Conservation (phyloP, 169 alveolate genomes). For the Plasmodium berghei region DNA sequence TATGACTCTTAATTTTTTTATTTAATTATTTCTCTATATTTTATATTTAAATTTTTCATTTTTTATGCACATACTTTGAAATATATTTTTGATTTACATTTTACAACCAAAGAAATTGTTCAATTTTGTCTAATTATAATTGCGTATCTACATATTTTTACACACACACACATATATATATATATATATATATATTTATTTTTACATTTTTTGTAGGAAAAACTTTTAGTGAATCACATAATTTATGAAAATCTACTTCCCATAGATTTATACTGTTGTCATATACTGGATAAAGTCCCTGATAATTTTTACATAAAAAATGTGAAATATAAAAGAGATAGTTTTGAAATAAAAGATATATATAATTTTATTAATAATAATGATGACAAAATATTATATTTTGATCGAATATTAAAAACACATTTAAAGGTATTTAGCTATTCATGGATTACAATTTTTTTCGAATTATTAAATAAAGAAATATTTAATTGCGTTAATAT, state of each 20-base stretch:
- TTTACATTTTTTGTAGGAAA: constrained; percentile 18
- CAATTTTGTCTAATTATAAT: neutral
- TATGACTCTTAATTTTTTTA: neutral
- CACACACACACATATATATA: neutral
- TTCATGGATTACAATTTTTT: constrained; percentile 67
- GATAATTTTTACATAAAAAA: constrained; percentile 51
- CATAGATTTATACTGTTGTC: constrained; percentile 18
- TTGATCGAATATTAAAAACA: constrained; percentile 54
- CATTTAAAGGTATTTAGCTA: constrained; percentile 47
- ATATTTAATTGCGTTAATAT: constrained; percentile 20
- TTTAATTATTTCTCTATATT: neutral
- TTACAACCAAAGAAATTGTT: neutral
- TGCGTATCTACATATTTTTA: neutral
- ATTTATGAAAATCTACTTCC: constrained; percentile 64
- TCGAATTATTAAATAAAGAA: constrained; percentile 28
- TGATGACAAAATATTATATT: constrained; percentile 26
- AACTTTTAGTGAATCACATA: constrained; percentile 33
- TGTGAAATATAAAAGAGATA: neutral
- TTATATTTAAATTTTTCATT: neutral
- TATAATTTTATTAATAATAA: constrained; percentile 22
- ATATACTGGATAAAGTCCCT: constrained; percentile 40
- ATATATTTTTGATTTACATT: neutral
- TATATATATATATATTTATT: neutral
- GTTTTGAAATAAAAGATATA: neutral
- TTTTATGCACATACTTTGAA: neutral